Percentiles rank a stretch among this genome's conserved stretches.
phyloP scores from a whole-genome alignment of 1,139 yeast genomes.

The Scheffersomyces lignicola region DNA sequence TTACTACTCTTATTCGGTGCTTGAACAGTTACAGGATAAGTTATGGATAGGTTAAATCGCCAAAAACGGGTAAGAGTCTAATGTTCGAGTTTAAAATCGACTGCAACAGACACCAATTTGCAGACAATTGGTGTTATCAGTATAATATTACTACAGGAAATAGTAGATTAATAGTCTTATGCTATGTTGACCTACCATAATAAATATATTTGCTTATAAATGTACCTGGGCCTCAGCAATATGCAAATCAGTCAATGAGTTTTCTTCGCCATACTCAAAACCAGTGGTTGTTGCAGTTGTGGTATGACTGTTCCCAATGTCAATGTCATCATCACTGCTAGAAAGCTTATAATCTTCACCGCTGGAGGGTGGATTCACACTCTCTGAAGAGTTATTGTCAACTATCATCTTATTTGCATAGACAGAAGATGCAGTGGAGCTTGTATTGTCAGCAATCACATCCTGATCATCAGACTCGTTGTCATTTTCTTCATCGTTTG shows the following conservation, averaged over 20 bases:
- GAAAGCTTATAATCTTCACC: constrained; percentile 4
- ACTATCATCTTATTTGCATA: not conserved
- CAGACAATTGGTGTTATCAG: too few species aligned
- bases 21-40: too few species aligned
- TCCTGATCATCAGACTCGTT: constrained; percentile 18
- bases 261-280: constrained; percentile 4
- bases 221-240: constrained; percentile 20
- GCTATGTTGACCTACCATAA: too few species aligned
- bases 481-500: constrained; percentile 9
- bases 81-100: too few species aligned
- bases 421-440: not conserved
- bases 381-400: constrained; percentile 18
- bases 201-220: too few species aligned
- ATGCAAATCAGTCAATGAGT: constrained; percentile 8
- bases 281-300: constrained; percentile 2
- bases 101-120: too few species aligned
- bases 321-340: constrained; percentile 3
- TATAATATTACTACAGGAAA: too few species aligned
- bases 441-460: constrained; percentile 20
- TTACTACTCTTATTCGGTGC: too few species aligned
- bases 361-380: constrained; percentile 19
- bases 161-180: too few species aligned
- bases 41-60: too few species aligned
- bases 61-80: too few species aligned
- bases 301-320: not conserved